phyloP scores from a whole-genome alignment of 2,329 filamentous ascomycete genomes.

The Ophiostoma perfectum region DNA sequence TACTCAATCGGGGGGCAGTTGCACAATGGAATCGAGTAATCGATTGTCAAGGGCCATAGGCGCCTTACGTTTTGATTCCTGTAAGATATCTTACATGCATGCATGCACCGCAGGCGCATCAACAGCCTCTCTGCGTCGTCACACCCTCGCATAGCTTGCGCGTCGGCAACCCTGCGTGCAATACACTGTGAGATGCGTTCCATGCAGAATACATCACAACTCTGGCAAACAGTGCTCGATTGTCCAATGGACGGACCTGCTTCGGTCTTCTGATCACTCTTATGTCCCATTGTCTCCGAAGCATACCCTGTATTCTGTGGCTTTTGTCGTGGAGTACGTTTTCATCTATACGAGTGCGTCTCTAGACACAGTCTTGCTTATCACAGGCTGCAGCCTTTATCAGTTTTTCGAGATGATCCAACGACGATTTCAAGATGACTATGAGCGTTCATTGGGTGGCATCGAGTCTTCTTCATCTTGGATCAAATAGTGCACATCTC shows the following conservation, averaged over 20 bases:
- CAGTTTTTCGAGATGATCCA: background rate
- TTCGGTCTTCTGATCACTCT: background rate
- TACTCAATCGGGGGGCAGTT: background rate
- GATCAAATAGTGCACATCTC: background rate
- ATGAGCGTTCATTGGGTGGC: background rate
- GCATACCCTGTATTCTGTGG: background rate
- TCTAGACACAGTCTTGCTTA: background rate
- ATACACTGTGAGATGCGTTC: background rate
- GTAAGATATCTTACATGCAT: no score
- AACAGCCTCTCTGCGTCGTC: no score
- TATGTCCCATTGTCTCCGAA: background rate
- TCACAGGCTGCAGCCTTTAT: background rate
- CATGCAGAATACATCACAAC: no score
- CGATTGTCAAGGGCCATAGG: background rate
- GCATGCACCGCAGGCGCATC: no score
- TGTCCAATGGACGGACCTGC: no score
- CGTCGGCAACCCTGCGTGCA: background rate
- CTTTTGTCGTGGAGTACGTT: background rate
- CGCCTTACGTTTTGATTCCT: background rate
- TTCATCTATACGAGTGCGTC: background rate
- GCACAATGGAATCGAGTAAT: constrained; percentile 15
- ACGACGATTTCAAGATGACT: background rate
- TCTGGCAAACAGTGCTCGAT: no score
- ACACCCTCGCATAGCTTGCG: no score
- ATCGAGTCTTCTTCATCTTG: background rate